Evolutionary conservation across 352 stramenopile genomes (phyloP), one percentile per base, ranked within the genome.

Genomic region (Pythium pyrilobum): DNA sequence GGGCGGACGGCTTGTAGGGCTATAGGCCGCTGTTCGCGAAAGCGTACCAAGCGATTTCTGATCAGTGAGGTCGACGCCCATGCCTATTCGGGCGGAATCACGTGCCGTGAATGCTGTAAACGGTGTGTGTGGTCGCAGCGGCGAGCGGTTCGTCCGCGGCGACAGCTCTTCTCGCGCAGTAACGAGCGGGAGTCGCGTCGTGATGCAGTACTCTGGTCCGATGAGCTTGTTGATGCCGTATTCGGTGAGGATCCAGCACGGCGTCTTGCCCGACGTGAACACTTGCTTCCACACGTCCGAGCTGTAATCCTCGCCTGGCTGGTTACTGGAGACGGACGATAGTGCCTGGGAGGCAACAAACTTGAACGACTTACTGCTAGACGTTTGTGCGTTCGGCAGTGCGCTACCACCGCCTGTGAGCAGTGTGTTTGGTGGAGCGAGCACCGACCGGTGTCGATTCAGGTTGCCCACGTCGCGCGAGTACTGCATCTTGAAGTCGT

Each of bases 401-500:
- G n/a, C n/a, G n/a, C n/a, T n/a, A n/a, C n/a, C n/a, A n/a, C 12
- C 45, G 0, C 47, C 46, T 16, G 52, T 31, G 37, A 79, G 37
- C 4, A 87, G 42, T 3, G 52, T 65, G 3, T 68, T 62, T 5
- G 77, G 75, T 12, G 77, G 73, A 11, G 74, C 61, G 11, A 84
- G 33, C n/a, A 88, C 73, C 5, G 75, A 88, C 10, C 74, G 74
- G 23, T 89, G 74, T 5, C 78, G 69, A 43, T 75, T 80, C 7
- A 89, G 54, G 36, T 82, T 87, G 24, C 78, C 78, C 2, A 87
- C 54, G 28, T 89, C 74, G 4, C 78, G 76, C 13, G 78, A 89
- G 38, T 82, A 87, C 53, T 86, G 67, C 60, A 76, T 83, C 64
- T 89, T 89, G 58, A 89, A 87, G 29, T 83, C 78, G 21, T 69